Evolutionary conservation across 2,329 filamentous ascomycete genomes (phyloP).

Genomic region (Cladosporium cucumerinum): DNA sequence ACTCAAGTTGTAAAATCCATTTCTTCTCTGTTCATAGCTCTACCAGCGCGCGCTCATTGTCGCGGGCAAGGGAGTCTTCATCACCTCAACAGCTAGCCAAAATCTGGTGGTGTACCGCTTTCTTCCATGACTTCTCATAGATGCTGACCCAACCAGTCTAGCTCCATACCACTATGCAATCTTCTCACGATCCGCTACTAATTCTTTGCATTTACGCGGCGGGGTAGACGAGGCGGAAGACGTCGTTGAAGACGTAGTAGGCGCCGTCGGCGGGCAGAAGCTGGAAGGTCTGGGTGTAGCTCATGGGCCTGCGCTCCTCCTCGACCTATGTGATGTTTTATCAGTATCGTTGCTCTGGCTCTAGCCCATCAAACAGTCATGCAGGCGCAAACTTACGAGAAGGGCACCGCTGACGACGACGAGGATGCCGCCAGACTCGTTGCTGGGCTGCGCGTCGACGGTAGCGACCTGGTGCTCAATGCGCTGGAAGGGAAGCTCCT

Average conservation of each 20-base stretch:
- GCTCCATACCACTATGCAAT: not conserved
- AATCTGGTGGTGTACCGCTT: constrained; percentile 3
- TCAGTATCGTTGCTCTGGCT: constrained; percentile 6
- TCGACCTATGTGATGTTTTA: constrained; percentile 61
- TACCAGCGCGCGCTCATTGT: not conserved
- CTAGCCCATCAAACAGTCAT: not conserved
- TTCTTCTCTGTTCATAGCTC: constrained; percentile 13
- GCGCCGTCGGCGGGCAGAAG: constrained; percentile 67
- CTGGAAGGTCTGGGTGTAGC: constrained; percentile 87
- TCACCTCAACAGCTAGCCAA: constrained; percentile 3
- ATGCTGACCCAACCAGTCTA: not conserved
- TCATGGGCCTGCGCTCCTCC: constrained; percentile 81
- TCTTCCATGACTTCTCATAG: not conserved
- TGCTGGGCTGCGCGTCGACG: constrained; percentile 77
- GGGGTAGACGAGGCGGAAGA: constrained; percentile 84
- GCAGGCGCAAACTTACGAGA: constrained; percentile 58
- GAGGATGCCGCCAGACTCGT: constrained; percentile 65
- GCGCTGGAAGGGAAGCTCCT: constrained; percentile 77
- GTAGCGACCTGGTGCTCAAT: constrained; percentile 75
- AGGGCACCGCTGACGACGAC: constrained; percentile 87
- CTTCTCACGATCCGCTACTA: not conserved
- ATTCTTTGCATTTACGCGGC: constrained; percentile 23
- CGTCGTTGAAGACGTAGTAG: constrained; percentile 89
- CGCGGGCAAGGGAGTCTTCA: not conserved
- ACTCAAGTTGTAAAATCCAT: not conserved